Conservation (phyloP, 306 rosid species). For the Prosopis cineraria region DNA sequence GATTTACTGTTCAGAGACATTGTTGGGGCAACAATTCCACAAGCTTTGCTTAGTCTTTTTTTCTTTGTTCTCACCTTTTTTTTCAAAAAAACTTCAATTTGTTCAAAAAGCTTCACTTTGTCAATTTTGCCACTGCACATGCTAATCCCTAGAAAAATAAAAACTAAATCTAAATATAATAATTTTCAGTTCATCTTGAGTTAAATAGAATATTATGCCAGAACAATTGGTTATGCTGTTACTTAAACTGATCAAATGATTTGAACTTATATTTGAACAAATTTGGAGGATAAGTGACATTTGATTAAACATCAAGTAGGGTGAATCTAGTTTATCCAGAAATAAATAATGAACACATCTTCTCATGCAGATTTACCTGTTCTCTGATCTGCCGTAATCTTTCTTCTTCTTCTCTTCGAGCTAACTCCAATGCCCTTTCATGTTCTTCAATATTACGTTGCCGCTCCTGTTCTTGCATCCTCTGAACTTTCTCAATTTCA, state of each 20-base stretch:
- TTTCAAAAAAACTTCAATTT: not conserved
- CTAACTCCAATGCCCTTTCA: slow-evolving; percentile 77
- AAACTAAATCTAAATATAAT: not conserved
- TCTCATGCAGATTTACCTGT: slow-evolving; percentile 24
- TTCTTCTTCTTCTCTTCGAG: slow-evolving; percentile 93
- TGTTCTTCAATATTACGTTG: slow-evolving; percentile 79
- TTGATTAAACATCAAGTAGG: not conserved
- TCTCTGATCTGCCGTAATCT: slow-evolving; percentile 67
- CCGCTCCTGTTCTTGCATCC: slow-evolving; percentile 92
- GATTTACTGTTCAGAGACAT: not conserved
- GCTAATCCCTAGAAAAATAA: not conserved
- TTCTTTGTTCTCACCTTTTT: not conserved
- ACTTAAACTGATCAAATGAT: not conserved
- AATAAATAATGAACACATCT: not conserved
- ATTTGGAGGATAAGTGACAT: not conserved
- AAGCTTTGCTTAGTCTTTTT: not conserved
- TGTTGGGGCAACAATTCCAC: not conserved
- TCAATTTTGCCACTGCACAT: not conserved
- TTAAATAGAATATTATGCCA: not conserved
- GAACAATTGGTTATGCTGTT: not conserved
- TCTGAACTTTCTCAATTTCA: slow-evolving; percentile 98
- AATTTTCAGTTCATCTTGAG: not conserved
- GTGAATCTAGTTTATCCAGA: not conserved
- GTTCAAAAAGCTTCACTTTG: not conserved
- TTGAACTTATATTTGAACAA: not conserved